These are phyloP conservation scores for Circinella umbellata DNA, from an alignment of 371 early-diverging fungal genomes.

Conservation along the genomic window DNA sequence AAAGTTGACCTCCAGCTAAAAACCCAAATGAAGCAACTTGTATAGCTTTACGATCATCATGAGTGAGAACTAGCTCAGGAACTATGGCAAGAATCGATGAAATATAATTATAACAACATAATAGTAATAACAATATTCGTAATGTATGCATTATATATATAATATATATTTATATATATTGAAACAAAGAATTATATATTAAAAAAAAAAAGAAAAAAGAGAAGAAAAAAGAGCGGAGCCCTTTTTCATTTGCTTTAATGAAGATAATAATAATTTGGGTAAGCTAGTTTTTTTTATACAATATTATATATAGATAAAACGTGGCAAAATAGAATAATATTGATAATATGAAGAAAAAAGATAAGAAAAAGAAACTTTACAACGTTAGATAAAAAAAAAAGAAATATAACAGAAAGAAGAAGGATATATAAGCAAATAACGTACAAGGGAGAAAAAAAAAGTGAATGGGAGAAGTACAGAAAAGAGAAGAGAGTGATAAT, in stretches of 20 bases:
- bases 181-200: background rate
- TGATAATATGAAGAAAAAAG: background rate
- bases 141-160: background rate
- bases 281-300: too few species aligned
- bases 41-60: constrained; percentile 47
- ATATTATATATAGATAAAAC: too few species aligned
- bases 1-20: constrained; percentile 49
- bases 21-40: constrained; percentile 58
- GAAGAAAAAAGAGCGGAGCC: too few species aligned
- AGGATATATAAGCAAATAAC: constrained; percentile 3
- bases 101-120: background rate
- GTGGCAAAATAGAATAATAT: too few species aligned
- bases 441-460: background rate
- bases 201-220: background rate
- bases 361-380: background rate
- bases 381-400: background rate
- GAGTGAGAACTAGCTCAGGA: constrained; percentile 42
- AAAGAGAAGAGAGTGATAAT: background rate
- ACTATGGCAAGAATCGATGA: background rate
- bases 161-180: too few species aligned
- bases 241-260: too few species aligned
- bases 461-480: background rate
- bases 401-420: background rate
- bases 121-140: background rate
- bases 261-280: too few species aligned